These are phyloP conservation scores for Dillenia turbinata DNA, from an alignment of 164 flowering plant species.

Conservation along the genomic window DNA sequence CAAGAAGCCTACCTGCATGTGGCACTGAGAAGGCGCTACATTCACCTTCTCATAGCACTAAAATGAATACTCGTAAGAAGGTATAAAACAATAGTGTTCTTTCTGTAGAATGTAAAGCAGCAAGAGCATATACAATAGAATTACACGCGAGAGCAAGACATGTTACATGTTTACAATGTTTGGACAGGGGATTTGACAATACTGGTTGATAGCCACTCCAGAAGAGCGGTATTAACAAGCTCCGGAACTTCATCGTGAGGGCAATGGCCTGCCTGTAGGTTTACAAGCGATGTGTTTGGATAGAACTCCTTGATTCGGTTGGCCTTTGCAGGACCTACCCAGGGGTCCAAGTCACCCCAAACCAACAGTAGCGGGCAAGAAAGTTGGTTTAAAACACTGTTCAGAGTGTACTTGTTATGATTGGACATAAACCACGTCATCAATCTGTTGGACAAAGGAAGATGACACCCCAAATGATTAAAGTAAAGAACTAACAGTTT, in stretches of 20 bases:
- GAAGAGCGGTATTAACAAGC: constrained; percentile 64
- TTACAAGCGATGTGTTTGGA: constrained; percentile 66
- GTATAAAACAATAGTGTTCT: too few species aligned
- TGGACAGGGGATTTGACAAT: constrained; percentile 28
- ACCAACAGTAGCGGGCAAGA: constrained; percentile 81
- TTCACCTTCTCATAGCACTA: too few species aligned
- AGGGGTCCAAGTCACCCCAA: constrained; percentile 99
- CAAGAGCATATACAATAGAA: too few species aligned
- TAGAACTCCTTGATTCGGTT: constrained; percentile 77
- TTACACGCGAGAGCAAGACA: neutral
- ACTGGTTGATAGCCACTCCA: constrained; percentile 68
- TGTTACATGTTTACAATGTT: constrained; percentile 14
- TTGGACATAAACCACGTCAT: constrained; percentile 85
- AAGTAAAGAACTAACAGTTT: neutral
- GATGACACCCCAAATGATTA: neutral
- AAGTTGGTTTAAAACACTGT: constrained; percentile 56
- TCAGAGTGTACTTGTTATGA: constrained; percentile 72
- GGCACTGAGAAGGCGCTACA: too few species aligned
- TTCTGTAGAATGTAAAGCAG: too few species aligned
- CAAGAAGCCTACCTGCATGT: too few species aligned
- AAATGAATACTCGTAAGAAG: too few species aligned
- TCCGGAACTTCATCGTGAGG: constrained; percentile 97
- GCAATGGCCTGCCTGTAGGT: constrained; percentile 93
- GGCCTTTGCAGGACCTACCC: constrained; percentile 96
- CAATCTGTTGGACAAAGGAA: constrained; percentile 43